Percentiles rank a stretch among this genome's conserved stretches.
phyloP scores from a whole-genome alignment of 306 rosid species.

The Medicago arabica region DNA sequence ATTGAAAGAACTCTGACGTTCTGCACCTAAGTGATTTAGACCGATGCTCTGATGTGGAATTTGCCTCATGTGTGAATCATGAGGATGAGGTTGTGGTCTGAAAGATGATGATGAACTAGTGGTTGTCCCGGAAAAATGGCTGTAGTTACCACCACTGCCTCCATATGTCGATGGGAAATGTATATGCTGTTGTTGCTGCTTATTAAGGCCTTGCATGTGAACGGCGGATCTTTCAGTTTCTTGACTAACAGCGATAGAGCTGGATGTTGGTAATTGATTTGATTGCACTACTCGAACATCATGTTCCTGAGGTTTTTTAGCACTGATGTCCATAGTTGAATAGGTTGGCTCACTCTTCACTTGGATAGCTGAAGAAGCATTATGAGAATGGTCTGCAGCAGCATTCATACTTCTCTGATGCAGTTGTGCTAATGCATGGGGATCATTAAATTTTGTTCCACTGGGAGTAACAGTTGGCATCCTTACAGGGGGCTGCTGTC shows the following conservation, averaged over 20 bases:
- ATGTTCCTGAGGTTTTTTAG: slow-evolving; percentile 58
- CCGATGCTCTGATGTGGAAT: slow-evolving; percentile 67
- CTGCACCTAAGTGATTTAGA: slow-evolving; percentile 67
- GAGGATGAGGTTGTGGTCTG: slow-evolving; percentile 67
- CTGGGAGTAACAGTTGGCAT: slow-evolving; percentile 64
- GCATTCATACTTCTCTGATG: slow-evolving; percentile 74
- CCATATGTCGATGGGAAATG: slow-evolving; percentile 78
- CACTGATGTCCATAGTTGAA: slow-evolving; percentile 53
- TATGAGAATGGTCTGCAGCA: slow-evolving; percentile 63
- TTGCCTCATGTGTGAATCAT: slow-evolving; percentile 74
- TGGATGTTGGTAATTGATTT: slow-evolving; percentile 64
- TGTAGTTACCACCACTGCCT: slow-evolving; percentile 61
- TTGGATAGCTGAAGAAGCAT: slow-evolving; percentile 61
- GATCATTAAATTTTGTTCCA: slow-evolving; percentile 65
- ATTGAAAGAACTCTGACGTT: slow-evolving; percentile 55
- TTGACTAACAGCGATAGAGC: slow-evolving; percentile 56
- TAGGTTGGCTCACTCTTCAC: slow-evolving; percentile 37
- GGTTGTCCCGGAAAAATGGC: slow-evolving; percentile 67
- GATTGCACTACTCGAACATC: slow-evolving; percentile 55
- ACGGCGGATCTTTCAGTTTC: slow-evolving; percentile 67
- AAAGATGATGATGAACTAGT: slow-evolving; percentile 60
- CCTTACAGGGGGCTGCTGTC: slow-evolving; percentile 70
- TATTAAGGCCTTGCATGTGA: slow-evolving; percentile 67
- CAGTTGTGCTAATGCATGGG: slow-evolving; percentile 70
- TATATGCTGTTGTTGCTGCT: slow-evolving; percentile 73